Evolutionary conservation across 108 stramenopile species (phyloP), one percentile per base, ranked within the genome.

Genomic region (Nannochloropsis gaditana): DNA sequence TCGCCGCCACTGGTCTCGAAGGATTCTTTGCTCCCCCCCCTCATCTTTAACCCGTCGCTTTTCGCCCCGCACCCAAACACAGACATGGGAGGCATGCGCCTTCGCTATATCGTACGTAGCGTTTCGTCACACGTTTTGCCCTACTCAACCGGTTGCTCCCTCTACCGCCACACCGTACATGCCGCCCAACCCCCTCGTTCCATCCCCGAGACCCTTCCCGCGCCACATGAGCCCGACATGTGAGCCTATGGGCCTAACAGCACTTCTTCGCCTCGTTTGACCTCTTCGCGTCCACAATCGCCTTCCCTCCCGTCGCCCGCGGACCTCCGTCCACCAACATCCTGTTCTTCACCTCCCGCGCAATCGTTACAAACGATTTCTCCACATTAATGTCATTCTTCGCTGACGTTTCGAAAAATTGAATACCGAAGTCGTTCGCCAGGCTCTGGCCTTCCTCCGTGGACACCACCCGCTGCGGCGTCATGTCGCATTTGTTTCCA

Each of bases 401-500:
- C 86, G 99, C 99, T 17, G 94, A 95, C 86, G 96, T 96, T 91
- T 99, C 99, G 86, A 93, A 96, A 87, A 98, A 99, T 9, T 93
- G 95, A 47, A 98, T 96, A 80, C 93, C 94, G 84, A 96, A 96
- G 88, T 97, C 96, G 87, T 92, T 92, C 41, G 98, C 99, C 80
- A 97, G 91, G 85, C 92, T 93, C 83, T 92, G 88, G 82, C 97
- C 99, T 90, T 98, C 97, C 90, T 97, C 95, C 43, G 94, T 95
- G 79, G 93, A 93, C 79, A 99, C 96, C 17, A 94, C 95, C 92
- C 96, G 94, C 83, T 96, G 94, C 83, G 95, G 93, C 11, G 93
- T 85, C 95, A 96, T 96, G 92, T 99, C 99, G 91, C 96, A 97
- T 92, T 99, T 99, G 95, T 99, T 99, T 43, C 97, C 99, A 43